Conservation (phyloP, 1,284 basidiomycete species). For the Hemileia vastatrix region DNA sequence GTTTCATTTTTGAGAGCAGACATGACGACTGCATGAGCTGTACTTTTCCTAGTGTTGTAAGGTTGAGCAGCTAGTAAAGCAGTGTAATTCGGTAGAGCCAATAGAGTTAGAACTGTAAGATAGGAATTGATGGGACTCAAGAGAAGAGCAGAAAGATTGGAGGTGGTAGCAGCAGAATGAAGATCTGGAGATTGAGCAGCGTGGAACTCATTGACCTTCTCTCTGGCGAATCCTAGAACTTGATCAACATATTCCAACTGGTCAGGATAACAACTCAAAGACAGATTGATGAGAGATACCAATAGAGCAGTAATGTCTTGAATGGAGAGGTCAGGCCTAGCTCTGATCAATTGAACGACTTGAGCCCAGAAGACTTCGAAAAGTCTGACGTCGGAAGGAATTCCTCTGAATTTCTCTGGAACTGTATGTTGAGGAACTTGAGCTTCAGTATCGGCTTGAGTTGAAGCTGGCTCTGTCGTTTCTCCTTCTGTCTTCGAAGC, state of each 20-base stretch:
- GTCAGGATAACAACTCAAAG: constrained; percentile 42
- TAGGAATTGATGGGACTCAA: constrained; percentile 41
- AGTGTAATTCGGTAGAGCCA: constrained; percentile 38
- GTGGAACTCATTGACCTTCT: constrained; percentile 32
- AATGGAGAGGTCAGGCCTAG: constrained; percentile 41
- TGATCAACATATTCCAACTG: constrained; percentile 43
- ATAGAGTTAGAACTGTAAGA: constrained; percentile 36
- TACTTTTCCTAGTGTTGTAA: constrained; percentile 35
- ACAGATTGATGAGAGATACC: constrained; percentile 39
- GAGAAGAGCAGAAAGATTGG: constrained; percentile 37
- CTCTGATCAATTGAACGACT: constrained; percentile 40
- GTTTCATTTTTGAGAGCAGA: constrained; percentile 40
- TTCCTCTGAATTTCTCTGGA: constrained; percentile 38
- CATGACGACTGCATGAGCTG: constrained; percentile 40
- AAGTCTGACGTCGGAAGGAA: constrained; percentile 40
- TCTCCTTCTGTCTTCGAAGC: neutral
- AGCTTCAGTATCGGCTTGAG: neutral
- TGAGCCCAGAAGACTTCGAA: constrained; percentile 45
- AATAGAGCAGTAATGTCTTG: constrained; percentile 40
- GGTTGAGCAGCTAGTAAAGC: constrained; percentile 36
- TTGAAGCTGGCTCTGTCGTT: neutral
- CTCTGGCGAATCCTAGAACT: constrained; percentile 39
- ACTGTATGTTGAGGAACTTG: constrained; percentile 22
- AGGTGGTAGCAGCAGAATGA: constrained; percentile 29
- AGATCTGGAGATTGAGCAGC: constrained; percentile 30